Evolutionary conservation across 169 alveolate genomes (phyloP).

Genomic region (Cryptosporidium ubiquitum): DNA sequence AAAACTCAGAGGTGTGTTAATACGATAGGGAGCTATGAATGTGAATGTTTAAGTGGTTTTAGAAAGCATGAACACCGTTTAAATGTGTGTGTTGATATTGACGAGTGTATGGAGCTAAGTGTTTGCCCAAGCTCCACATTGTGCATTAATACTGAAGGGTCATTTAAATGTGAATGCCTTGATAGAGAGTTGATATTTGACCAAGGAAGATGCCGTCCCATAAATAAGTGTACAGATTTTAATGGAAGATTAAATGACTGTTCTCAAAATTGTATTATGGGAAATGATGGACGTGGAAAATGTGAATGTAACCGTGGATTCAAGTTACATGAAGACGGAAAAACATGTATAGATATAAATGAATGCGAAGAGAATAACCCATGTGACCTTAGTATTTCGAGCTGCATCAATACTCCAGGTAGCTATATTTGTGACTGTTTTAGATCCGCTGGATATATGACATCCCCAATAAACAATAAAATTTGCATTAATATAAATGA

Average conservation of each 20-base stretch:
- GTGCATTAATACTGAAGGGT: constrained; percentile 77
- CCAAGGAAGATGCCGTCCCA: constrained; percentile 76
- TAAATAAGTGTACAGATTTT: constrained; percentile 77
- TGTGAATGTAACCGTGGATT: constrained; percentile 77
- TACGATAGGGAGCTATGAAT: constrained; percentile 75
- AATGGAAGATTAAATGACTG: constrained; percentile 79
- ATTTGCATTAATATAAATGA: constrained; percentile 77
- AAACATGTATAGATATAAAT: constrained; percentile 76
- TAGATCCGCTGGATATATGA: constrained; percentile 74
- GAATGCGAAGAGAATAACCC: constrained; percentile 77
- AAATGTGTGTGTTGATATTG: constrained; percentile 75
- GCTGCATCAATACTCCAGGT: constrained; percentile 76
- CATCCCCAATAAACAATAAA: constrained; percentile 61
- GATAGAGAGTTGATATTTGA: constrained; percentile 74
- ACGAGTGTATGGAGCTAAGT: constrained; percentile 77
- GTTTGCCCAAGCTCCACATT: constrained; percentile 74
- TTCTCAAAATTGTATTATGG: constrained; percentile 75
- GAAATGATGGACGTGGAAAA: constrained; percentile 72
- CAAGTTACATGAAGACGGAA: constrained; percentile 73
- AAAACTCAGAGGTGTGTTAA: constrained; percentile 75
- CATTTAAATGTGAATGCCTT: constrained; percentile 77
- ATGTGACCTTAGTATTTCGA: constrained; percentile 77
- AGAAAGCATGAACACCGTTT: constrained; percentile 73
- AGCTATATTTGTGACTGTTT: constrained; percentile 77
- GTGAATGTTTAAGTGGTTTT: constrained; percentile 76